Percentiles rank a stretch among this genome's conserved stretches.
These are phyloP conservation scores for Trapa bicornis DNA, from an alignment of 345 rosid genomes.

Conservation along the genomic window DNA sequence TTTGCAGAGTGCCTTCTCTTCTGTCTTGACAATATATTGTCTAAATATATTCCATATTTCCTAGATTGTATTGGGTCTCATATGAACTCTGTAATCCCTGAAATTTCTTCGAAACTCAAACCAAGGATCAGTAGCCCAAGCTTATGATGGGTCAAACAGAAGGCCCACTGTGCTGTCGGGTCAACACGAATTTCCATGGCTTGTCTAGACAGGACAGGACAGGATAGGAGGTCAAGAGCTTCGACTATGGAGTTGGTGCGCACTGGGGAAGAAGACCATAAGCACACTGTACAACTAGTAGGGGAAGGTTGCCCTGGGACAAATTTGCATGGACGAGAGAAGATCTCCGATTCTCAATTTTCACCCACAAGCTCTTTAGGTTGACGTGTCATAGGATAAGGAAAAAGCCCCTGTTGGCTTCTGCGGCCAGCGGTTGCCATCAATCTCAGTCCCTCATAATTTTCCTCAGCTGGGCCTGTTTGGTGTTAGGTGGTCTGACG, in stretches of 20 bases:
- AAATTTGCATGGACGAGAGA: neutral
- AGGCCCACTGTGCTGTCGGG: no score
- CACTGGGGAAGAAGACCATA: neutral
- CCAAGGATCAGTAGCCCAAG: no score
- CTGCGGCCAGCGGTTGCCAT: neutral
- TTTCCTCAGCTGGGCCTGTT: neutral
- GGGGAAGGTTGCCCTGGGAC: neutral
- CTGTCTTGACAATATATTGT: no score
- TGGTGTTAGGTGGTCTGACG: neutral
- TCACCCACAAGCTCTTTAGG: neutral
- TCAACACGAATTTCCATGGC: no score
- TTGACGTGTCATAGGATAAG: neutral
- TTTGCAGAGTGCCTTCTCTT: neutral
- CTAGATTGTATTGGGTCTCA: no score
- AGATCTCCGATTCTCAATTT: neutral
- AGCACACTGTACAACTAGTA: neutral
- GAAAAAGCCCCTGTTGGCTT: neutral
- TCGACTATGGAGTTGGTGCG: neutral
- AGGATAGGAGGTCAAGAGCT: no score
- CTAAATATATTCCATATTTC: no score
- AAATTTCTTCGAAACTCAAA: no score
- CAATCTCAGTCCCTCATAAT: neutral
- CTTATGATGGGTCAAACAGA: no score
- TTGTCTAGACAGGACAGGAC: no score
- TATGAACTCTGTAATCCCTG: no score